Evolutionary conservation across 345 rosid genomes (phyloP).

Genomic region (Eucalyptus rudis): DNA sequence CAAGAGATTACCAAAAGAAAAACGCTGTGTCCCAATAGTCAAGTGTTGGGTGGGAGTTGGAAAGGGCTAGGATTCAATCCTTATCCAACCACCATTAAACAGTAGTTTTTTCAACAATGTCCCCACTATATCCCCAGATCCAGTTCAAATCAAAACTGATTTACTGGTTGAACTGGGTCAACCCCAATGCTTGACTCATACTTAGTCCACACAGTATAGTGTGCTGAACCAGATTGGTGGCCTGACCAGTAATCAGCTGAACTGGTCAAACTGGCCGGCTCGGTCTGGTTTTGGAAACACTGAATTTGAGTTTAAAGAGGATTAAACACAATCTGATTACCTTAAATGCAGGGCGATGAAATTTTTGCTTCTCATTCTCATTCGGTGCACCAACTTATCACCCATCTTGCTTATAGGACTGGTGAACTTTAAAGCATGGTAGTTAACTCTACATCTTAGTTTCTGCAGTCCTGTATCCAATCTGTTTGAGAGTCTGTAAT

Average conservation of each 20-base stretch:
- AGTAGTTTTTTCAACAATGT: background rate
- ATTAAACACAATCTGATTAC: slow-evolving; percentile 11
- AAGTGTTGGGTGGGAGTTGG: background rate
- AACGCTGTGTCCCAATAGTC: background rate
- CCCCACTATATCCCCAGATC: background rate
- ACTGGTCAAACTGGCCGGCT: background rate
- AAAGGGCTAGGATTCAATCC: background rate
- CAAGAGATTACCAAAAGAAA: background rate
- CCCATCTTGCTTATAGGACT: slow-evolving; percentile 78
- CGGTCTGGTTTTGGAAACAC: background rate
- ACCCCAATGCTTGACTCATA: background rate
- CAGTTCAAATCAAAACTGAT: background rate
- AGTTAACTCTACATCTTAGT: slow-evolving; percentile 93
- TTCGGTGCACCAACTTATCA: slow-evolving; percentile 44
- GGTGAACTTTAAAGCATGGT: slow-evolving; percentile 81
- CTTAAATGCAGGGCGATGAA: slow-evolving; percentile 92
- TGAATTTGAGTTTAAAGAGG: background rate
- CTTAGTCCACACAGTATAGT: background rate
- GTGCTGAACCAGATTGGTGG: background rate
- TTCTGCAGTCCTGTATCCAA: slow-evolving; percentile 77
- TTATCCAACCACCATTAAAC: background rate
- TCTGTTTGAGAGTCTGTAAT: slow-evolving; percentile 89
- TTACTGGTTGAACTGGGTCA: background rate
- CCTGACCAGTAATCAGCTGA: background rate
- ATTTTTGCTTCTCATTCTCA: slow-evolving; percentile 73